A percentile compares a stretch with the other conserved stretches of the same genome.
phyloP scores from a whole-genome alignment of 805 yeast genomes.

The Brettanomyces custersianus region DNA sequence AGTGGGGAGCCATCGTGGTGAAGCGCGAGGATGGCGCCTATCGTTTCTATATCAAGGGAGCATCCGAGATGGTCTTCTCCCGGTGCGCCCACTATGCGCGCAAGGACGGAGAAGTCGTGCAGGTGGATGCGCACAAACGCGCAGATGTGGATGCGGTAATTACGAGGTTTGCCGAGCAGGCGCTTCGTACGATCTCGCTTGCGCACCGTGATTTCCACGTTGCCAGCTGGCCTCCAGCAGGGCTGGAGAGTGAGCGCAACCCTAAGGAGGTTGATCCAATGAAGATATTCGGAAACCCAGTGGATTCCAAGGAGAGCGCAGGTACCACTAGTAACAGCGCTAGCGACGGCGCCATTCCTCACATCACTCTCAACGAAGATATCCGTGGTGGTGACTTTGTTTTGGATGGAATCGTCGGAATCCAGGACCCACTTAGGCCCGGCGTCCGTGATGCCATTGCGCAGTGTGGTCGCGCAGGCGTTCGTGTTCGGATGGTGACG shows the following conservation, averaged over 20 bases:
- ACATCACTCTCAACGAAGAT: slow-evolving; percentile 20
- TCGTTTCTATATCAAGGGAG: slow-evolving; percentile 79
- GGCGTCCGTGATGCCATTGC: slow-evolving; percentile 88
- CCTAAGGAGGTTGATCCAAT: slow-evolving; percentile 35
- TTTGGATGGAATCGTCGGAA: slow-evolving; percentile 77
- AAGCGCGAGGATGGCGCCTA: slow-evolving; percentile 34
- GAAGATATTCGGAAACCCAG: slow-evolving; percentile 28
- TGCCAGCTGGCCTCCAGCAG: slow-evolving; percentile 61
- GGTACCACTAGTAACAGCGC: neutral
- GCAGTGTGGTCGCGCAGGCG: slow-evolving; percentile 86
- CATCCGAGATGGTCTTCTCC: slow-evolving; percentile 77
- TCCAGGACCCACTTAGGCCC: slow-evolving; percentile 86
- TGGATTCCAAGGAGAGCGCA: neutral
- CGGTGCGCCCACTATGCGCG: slow-evolving; percentile 35
- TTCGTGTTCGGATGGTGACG: slow-evolving; percentile 93
- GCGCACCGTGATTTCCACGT: slow-evolving; percentile 65
- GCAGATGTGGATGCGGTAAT: slow-evolving; percentile 24
- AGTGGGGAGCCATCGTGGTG: slow-evolving; percentile 83
- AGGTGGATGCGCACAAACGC: slow-evolving; percentile 2
- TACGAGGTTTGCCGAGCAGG: slow-evolving; percentile 56
- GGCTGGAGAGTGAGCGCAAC: slow-evolving; percentile 25
- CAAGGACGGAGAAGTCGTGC: neutral
- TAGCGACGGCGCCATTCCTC: slow-evolving; percentile 20
- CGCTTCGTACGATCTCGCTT: slow-evolving; percentile 81
- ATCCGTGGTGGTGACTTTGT: slow-evolving; percentile 23